phyloP scores from a whole-genome alignment of 139 green algal species.

The Chara braunii region DNA sequence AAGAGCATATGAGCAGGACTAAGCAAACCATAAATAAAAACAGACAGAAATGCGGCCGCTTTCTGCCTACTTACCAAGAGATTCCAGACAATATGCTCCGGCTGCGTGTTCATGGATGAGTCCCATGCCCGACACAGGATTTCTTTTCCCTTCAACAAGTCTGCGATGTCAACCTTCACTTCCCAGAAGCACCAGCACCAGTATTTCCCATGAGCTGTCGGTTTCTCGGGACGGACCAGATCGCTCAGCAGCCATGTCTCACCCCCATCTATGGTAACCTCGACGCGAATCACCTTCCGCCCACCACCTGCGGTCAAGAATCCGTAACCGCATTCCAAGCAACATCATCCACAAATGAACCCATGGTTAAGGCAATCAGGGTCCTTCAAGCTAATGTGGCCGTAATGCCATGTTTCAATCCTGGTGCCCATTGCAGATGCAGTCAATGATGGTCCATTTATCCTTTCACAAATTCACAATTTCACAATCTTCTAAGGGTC shows the following conservation, averaged over 20 bases:
- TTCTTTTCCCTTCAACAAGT: neutral
- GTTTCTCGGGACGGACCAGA: conserved; percentile 43
- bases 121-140: conserved; percentile 47
- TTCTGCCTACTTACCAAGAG: conserved; percentile 59
- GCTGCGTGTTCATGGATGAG: conserved; percentile 49
- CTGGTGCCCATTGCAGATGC: too few relatives aligned
- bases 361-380: too few relatives aligned
- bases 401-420: too few relatives aligned
- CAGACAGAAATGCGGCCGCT: neutral
- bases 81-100: conserved; percentile 77
- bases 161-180: neutral
- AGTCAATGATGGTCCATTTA: too few relatives aligned
- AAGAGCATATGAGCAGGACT: too few relatives aligned
- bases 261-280: conserved; percentile 84
- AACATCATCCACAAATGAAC: too few relatives aligned
- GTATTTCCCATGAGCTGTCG: conserved; percentile 62
- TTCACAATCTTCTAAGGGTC: too few relatives aligned
- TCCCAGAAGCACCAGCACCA: conserved; percentile 59
- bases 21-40: too few relatives aligned
- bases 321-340: too few relatives aligned
- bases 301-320: conserved; percentile 53
- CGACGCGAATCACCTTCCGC: conserved; percentile 78
- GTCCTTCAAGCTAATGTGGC: too few relatives aligned
- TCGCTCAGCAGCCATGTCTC: conserved; percentile 66
- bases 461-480: too few relatives aligned